phyloP scores from a whole-genome alignment of 805 yeast species.

The Metschnikowia rubicola region DNA sequence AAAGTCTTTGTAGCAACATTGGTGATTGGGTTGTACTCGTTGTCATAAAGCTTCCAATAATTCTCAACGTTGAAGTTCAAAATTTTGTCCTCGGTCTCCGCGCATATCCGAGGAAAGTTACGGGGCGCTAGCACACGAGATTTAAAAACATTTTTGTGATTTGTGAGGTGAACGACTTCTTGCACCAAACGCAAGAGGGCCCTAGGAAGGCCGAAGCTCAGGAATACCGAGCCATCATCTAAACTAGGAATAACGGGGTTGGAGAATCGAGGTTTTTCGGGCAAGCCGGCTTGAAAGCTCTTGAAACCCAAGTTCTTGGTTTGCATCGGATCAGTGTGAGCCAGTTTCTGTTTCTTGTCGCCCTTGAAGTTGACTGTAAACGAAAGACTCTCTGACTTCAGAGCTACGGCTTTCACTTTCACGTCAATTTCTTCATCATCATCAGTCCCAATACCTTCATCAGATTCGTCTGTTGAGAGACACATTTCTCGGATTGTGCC shows the following conservation, averaged over 20 bases:
- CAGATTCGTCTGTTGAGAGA: conserved; percentile 13
- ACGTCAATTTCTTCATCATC: conserved; percentile 12
- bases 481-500: conserved; percentile 5
- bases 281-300: not conserved
- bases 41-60: conserved; percentile 38
- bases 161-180: conserved; percentile 45
- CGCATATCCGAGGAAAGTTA: conserved; percentile 53
- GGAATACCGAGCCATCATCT: conserved; percentile 29
- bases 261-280: not conserved
- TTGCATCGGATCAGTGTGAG: conserved; percentile 9
- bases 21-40: conserved; percentile 17
- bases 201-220: conserved; percentile 48
- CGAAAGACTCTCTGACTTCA: conserved; percentile 17
- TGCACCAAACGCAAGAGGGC: conserved; percentile 45
- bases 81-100: conserved; percentile 51
- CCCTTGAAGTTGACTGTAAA: conserved; percentile 27
- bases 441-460: conserved; percentile 16
- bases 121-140: conserved; percentile 42
- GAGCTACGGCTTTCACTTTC: conserved; percentile 13
- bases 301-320: not conserved
- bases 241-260: conserved; percentile 12
- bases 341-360: conserved; percentile 1
- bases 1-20: conserved; percentile 20
- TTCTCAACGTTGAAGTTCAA: conserved; percentile 42
- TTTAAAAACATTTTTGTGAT: conserved; percentile 48